phyloP scores from a whole-genome alignment of 2,329 filamentous ascomycete species.

The Zasmidium citrigriseum region DNA sequence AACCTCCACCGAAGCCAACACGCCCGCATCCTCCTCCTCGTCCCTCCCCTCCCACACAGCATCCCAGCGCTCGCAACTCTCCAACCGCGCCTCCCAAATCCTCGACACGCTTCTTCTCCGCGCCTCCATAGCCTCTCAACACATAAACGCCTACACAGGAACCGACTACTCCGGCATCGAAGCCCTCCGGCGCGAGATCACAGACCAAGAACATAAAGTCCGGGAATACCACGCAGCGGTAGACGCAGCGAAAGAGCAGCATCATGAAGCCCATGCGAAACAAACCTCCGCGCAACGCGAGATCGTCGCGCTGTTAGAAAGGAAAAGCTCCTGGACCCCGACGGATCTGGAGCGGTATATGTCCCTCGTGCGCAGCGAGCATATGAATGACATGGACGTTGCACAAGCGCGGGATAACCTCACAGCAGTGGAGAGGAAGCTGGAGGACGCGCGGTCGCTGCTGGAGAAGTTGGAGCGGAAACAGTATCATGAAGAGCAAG shows the following conservation, averaged over 20 bases:
- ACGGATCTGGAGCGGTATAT: constrained; percentile 93
- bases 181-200: constrained; percentile 76
- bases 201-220: constrained; percentile 61
- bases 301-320: constrained; percentile 88
- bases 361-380: constrained; percentile 84
- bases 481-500: constrained; percentile 97
- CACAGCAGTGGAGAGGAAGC: constrained; percentile 72
- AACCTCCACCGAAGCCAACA: background rate
- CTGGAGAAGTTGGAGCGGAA: constrained; percentile 82
- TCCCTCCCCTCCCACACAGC: constrained; percentile 56
- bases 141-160: constrained; percentile 90
- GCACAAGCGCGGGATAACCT: constrained; percentile 70
- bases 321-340: constrained; percentile 90
- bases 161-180: constrained; percentile 86
- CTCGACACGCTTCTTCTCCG: constrained; percentile 91
- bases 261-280: constrained; percentile 80
- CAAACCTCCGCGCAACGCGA: constrained; percentile 91
- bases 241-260: constrained; percentile 69
- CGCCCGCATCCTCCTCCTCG: constrained; percentile 16
- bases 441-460: constrained; percentile 73
- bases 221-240: constrained; percentile 65
- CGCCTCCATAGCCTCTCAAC: constrained; percentile 79
- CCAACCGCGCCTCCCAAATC: constrained; percentile 65
- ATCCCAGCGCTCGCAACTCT: constrained; percentile 56
- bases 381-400: constrained; percentile 87